phyloP scores from a whole-genome alignment of 2,329 filamentous ascomycete species.

The Aspergillus pseudoterreus region DNA sequence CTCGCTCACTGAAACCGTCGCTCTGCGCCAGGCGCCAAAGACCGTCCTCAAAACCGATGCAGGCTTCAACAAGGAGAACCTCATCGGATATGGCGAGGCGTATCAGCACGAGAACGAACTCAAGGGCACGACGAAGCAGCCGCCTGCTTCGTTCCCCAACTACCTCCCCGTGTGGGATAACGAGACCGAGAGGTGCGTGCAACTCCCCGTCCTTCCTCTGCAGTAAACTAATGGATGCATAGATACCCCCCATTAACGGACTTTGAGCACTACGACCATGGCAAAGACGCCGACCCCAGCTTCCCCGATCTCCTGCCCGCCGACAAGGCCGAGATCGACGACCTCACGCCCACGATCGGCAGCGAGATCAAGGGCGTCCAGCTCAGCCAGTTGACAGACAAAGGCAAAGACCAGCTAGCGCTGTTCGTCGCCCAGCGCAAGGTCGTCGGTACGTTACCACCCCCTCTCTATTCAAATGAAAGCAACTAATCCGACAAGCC shows the following conservation, averaged over 20 bases:
- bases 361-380: constrained; percentile 69
- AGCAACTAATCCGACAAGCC: constrained; percentile 33
- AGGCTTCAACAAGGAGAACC: constrained; percentile 35
- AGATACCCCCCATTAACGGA: constrained; percentile 61
- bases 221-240: not conserved
- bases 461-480: not conserved
- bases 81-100: constrained; percentile 27
- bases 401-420: constrained; percentile 73
- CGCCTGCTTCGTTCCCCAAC: constrained; percentile 62
- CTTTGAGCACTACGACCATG: constrained; percentile 72
- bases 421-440: constrained; percentile 50
- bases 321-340: constrained; percentile 43
- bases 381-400: constrained; percentile 62
- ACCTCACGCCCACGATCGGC: constrained; percentile 71
- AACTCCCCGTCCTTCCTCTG: not conserved
- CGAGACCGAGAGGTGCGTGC: constrained; percentile 39
- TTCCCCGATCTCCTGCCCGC: constrained; percentile 65
- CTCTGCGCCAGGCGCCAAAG: constrained; percentile 24
- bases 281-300: constrained; percentile 66
- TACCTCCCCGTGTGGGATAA: constrained; percentile 71
- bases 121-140: constrained; percentile 51
- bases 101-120: constrained; percentile 50
- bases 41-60: constrained; percentile 25
- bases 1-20: constrained; percentile 27
- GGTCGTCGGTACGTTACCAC: constrained; percentile 56